A percentile compares a stretch with the other conserved stretches of the same genome.
Conservation (phyloP, 2,329 filamentous ascomycete species). For the Pseudogymnoascus sp. region DNA sequence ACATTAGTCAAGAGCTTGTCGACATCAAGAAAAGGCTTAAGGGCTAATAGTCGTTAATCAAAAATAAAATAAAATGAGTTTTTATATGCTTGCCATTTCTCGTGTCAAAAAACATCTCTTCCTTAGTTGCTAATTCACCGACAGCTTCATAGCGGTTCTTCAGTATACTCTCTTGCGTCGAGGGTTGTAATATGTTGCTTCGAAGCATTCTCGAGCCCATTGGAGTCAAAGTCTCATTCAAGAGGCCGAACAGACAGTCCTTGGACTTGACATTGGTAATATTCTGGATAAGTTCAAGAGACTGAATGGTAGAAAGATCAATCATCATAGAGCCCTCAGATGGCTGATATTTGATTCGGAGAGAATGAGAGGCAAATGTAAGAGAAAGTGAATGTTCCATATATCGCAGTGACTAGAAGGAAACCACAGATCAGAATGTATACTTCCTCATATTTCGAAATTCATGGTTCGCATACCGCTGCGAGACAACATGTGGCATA, state of each 20-base stretch:
- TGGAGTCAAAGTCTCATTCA: conserved; percentile 78
- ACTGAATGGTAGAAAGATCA: conserved; percentile 77
- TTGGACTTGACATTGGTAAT: conserved; percentile 68
- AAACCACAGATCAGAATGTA: background rate
- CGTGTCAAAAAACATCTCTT: conserved; percentile 75
- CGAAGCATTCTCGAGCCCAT: conserved; percentile 83
- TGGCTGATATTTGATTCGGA: conserved; percentile 79
- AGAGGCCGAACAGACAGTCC: conserved; percentile 72
- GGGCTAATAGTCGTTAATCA: conserved; percentile 36
- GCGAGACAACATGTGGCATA: conserved; percentile 80
- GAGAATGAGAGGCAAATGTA: conserved; percentile 67
- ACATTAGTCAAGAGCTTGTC: conserved; percentile 74
- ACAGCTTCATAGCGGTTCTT: conserved; percentile 70
- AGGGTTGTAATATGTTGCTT: conserved; percentile 82
- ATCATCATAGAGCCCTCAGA: conserved; percentile 95
- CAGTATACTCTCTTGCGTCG: conserved; percentile 62
- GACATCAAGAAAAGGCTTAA: conserved; percentile 69
- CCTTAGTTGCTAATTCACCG: conserved; percentile 70
- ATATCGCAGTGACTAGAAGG: conserved; percentile 64
- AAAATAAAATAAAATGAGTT: background rate
- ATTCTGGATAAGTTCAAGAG: conserved; percentile 87
- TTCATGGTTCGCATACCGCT: conserved; percentile 50
- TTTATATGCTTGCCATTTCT: conserved; percentile 49
- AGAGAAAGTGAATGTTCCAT: conserved; percentile 62
- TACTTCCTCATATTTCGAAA: background rate